Evolutionary conservation across 1,284 basidiomycete species (phyloP).

Genomic region (Ustilago bromivora): DNA sequence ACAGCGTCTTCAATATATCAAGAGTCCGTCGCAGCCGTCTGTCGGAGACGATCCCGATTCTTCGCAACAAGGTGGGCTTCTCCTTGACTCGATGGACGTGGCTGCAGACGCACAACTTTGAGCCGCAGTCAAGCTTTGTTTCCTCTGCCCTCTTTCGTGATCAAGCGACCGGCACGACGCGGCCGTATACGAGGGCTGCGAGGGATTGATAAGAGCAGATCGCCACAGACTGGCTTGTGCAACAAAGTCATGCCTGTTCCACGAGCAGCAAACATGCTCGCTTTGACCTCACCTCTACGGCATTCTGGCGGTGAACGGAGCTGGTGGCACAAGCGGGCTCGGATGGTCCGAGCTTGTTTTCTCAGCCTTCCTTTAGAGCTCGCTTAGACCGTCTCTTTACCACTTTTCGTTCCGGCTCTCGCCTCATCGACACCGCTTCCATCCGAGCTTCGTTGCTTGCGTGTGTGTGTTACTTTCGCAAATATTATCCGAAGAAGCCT

Average conservation of each 20-base stretch:
- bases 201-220: background rate
- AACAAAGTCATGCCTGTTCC: background rate
- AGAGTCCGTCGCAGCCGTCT: background rate
- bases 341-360: conserved; percentile 9
- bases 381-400: conserved; percentile 3
- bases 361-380: conserved; percentile 2
- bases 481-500: conserved; percentile 20
- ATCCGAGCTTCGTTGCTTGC: background rate
- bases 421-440: conserved; percentile 8
- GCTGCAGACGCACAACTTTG: background rate
- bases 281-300: background rate
- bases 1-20: background rate
- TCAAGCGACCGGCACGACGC: conserved; percentile 9
- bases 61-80: conserved; percentile 4
- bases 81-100: background rate
- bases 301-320: background rate
- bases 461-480: background rate
- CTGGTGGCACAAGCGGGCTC: background rate
- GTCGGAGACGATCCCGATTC: background rate
- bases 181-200: background rate
- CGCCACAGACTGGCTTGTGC: conserved; percentile 9
- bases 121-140: too few relatives aligned
- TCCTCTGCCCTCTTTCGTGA: background rate
- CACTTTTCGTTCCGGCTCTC: background rate
- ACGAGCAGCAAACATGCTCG: background rate